Conservation (phyloP, 2,329 filamentous ascomycete species). For the Paracoccidioides lutzii region DNA sequence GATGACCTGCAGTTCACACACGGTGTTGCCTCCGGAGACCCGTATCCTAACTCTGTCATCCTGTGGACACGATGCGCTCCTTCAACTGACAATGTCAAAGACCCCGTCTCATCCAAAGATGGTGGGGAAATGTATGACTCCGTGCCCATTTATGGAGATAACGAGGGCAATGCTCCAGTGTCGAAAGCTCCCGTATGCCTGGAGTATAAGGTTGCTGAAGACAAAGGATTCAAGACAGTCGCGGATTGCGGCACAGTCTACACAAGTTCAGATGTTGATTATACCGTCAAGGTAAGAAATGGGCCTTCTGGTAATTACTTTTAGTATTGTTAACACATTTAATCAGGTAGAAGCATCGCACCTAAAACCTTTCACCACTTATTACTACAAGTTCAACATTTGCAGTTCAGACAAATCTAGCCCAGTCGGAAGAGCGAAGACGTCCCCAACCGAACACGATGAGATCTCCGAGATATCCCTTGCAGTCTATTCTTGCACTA, state of each 20-base stretch:
- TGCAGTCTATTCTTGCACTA: conserved; percentile 59
- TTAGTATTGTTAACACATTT: neutral
- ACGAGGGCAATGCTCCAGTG: conserved; percentile 2
- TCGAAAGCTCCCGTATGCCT: conserved; percentile 36
- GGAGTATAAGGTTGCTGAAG: conserved; percentile 47
- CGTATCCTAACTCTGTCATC: conserved; percentile 30
- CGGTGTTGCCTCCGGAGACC: conserved; percentile 41
- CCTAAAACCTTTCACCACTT: conserved; percentile 49
- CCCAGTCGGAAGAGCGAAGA: conserved; percentile 57
- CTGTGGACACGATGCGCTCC: conserved; percentile 32
- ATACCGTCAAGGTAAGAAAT: conserved; percentile 51
- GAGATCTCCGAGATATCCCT: conserved; percentile 44
- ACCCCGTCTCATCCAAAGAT: conserved; percentile 41
- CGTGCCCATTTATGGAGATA: conserved; percentile 22
- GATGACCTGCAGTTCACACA: conserved; percentile 50
- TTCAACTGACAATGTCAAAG: conserved; percentile 31
- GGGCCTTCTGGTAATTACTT: conserved; percentile 5
- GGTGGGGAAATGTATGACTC: conserved; percentile 39
- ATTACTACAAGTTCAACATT: conserved; percentile 56
- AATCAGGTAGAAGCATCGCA: conserved; percentile 50
- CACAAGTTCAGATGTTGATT: conserved; percentile 63
- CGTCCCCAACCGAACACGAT: conserved; percentile 46
- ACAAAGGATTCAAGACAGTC: conserved; percentile 35
- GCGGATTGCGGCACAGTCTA: conserved; percentile 49
- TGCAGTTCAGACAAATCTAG: conserved; percentile 51